These are phyloP conservation scores for Coemansia sp. DNA, from an alignment of 192 early-diverging fungal species.

Conservation along the genomic window DNA sequence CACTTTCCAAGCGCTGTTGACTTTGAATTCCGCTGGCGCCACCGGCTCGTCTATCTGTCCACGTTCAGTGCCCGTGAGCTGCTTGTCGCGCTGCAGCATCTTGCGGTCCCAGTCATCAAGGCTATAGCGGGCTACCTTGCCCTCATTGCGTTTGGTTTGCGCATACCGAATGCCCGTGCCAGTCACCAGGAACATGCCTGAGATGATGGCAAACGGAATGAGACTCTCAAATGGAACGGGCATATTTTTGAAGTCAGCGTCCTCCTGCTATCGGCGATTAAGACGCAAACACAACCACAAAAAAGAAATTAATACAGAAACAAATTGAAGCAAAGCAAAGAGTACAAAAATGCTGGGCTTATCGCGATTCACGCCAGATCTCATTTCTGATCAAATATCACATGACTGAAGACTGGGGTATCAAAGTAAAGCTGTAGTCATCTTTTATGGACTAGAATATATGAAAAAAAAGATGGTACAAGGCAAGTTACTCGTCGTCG, in stretches of 20 bases:
- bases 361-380: not conserved
- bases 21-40: conserved; percentile 68
- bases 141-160: conserved; percentile 64
- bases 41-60: conserved; percentile 60
- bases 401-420: not conserved
- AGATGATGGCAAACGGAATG: conserved; percentile 74
- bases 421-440: conserved; percentile 23
- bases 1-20: conserved; percentile 73
- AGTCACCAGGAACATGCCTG: conserved; percentile 66
- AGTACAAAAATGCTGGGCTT: not conserved
- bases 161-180: conserved; percentile 62
- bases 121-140: conserved; percentile 67
- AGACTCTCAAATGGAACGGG: conserved; percentile 80
- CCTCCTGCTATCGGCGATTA: not conserved
- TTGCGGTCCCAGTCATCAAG: conserved; percentile 75
- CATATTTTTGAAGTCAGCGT: conserved; percentile 43
- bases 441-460: not conserved
- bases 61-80: conserved; percentile 70
- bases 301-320: not conserved
- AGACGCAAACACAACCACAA: conserved; percentile 3
- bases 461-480: not conserved
- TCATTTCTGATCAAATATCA: not conserved
- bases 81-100: conserved; percentile 79
- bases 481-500: conserved; percentile 31
- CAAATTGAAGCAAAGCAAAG: conserved; percentile 1